Evolutionary conservation across 805 yeast genomes (phyloP).

Genomic region (Teunomyces panamensis): DNA sequence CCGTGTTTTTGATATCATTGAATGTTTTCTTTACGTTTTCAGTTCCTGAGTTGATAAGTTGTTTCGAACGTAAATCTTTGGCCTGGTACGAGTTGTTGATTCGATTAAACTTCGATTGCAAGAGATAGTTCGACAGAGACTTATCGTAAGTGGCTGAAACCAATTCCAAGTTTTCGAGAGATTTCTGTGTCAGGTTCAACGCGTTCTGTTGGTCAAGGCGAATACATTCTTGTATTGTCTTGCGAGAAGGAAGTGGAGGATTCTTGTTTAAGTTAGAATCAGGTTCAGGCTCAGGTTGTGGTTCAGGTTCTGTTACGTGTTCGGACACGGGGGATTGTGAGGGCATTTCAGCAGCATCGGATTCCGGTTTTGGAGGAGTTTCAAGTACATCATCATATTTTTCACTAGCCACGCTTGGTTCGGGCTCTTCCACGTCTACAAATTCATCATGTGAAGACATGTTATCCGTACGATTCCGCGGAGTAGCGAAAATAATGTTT

Average conservation of each 20-base stretch:
- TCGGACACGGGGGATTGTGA: neutral
- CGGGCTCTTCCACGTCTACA: slow-evolving; percentile 16
- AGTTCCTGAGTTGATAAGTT: slow-evolving; percentile 37
- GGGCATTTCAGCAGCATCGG: neutral
- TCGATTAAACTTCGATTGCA: slow-evolving; percentile 57
- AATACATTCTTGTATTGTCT: slow-evolving; percentile 21
- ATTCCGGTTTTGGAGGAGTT: neutral
- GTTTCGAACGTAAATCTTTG: slow-evolving; percentile 51
- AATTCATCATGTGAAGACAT: slow-evolving; percentile 21
- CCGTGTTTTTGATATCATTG: slow-evolving; percentile 48
- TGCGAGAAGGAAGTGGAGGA: slow-evolving; percentile 37
- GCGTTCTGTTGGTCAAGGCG: slow-evolving; percentile 21
- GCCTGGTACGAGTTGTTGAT: slow-evolving; percentile 50
- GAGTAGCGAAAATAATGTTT: neutral
- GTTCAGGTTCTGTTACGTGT: neutral
- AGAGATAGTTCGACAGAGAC: slow-evolving; percentile 43
- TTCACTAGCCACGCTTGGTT: neutral
- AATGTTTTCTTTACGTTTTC: slow-evolving; percentile 39
- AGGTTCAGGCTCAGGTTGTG: neutral
- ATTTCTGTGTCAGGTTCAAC: slow-evolving; percentile 6
- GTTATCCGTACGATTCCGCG: slow-evolving; percentile 1
- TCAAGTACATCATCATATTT: slow-evolving; percentile 1
- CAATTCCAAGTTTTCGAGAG: slow-evolving; percentile 10
- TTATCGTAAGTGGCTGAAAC: slow-evolving; percentile 20
- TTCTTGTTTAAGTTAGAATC: neutral